Conservation (phyloP, 345 rosid genomes). For the Citrus reticulata region DNA sequence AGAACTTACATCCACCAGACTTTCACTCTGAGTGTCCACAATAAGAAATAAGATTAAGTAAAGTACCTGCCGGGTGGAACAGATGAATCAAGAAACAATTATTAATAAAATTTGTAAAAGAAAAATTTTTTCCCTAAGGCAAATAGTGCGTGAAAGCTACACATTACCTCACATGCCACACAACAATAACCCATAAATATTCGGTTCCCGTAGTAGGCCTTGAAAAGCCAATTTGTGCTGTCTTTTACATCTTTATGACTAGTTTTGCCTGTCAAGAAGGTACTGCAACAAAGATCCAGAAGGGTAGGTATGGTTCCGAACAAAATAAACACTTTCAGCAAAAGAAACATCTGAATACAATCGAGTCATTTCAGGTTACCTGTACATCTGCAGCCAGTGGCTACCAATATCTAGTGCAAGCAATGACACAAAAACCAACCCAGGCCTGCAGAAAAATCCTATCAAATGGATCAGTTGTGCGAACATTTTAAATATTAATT, state of each 20-base stretch:
- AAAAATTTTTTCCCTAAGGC: not conserved
- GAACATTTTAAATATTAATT: not conserved
- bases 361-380: constrained; percentile 33
- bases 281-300: constrained; percentile 47
- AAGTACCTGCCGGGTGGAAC: constrained; percentile 53
- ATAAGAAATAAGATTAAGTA: constrained; percentile 73
- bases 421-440: constrained; percentile 74
- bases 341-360: not conserved
- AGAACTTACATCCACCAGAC: constrained; percentile 55
- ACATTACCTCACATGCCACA: constrained; percentile 83
- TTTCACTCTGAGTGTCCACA: constrained; percentile 53
- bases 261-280: constrained; percentile 79
- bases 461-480: not conserved
- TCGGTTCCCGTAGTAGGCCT: constrained; percentile 85
- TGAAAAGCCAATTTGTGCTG: constrained; percentile 91
- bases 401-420: constrained; percentile 89
- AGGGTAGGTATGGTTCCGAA: constrained; percentile 2
- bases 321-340: not conserved
- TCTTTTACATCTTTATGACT: constrained; percentile 96
- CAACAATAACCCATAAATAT: constrained; percentile 94
- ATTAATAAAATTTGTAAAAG: not conserved
- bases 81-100: constrained; percentile 6
- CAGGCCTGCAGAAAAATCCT: constrained; percentile 58
- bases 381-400: constrained; percentile 98
- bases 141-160: not conserved